phyloP scores from a whole-genome alignment of 129 eudicot species.

The Tagetes erecta region DNA sequence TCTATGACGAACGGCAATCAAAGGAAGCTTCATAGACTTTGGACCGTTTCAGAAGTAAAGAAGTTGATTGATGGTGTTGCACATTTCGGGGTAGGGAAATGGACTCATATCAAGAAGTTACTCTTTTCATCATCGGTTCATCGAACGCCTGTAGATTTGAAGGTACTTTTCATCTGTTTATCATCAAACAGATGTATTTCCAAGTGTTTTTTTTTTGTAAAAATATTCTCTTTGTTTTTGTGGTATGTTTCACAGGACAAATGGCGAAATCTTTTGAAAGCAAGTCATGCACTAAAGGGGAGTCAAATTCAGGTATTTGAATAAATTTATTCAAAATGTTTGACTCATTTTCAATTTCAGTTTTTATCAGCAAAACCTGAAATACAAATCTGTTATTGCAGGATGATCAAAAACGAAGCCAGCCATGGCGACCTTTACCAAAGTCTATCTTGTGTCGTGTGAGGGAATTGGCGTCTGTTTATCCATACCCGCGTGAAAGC shows the following conservation, averaged over 20 bases:
- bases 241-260: constrained; percentile 61
- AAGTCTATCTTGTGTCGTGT: constrained; percentile 66
- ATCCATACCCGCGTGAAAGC: constrained; percentile 65
- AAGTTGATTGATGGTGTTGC: constrained; percentile 85
- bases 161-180: constrained; percentile 44
- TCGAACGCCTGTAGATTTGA: constrained; percentile 86
- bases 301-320: constrained; percentile 49
- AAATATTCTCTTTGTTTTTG: constrained; percentile 12
- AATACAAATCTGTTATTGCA: constrained; percentile 17
- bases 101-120: constrained; percentile 75
- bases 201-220: not conserved
- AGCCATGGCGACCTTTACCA: constrained; percentile 84
- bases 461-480: constrained; percentile 59
- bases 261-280: constrained; percentile 93
- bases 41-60: constrained; percentile 77
- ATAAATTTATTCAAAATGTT: not conserved
- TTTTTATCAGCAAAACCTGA: not conserved
- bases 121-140: constrained; percentile 70
- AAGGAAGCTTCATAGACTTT: constrained; percentile 64
- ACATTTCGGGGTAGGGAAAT: constrained; percentile 78
- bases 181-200: not conserved
- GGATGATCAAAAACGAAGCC: constrained; percentile 59
- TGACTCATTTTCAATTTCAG: not conserved
- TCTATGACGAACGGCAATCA: constrained; percentile 39
- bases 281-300: constrained; percentile 55